Base-by-base conservation (phyloP, 345 rosid genomes). In the Brassica cretica region DNA sequence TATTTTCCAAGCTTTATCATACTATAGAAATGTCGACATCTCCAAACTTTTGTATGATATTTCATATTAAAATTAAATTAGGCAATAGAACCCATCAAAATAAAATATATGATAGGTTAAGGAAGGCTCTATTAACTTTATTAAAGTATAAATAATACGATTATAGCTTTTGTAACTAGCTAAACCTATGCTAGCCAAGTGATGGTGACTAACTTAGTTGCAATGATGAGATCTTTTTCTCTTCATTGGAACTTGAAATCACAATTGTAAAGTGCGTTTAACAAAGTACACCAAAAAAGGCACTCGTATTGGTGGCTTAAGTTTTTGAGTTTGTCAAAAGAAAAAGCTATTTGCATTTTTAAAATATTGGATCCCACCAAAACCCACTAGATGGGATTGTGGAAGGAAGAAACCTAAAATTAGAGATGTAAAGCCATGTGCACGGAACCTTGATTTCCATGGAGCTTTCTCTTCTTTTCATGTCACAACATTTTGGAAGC, bases 401-500 rank as follows among this genome's bases (percentile, higher is more conserved):
- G 56, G 76, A 65, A 73, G 59, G 67, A 72, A 76, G 71, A 79
- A 82, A 79, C 80, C 79, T 82, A 65, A 81, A 83, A 81, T 78
- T 75, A 79, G 81, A 76, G 79, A 76, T 79, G 76, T 80, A 81
- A 77, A 33, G 80, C 86, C 91, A 88, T 86, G 91, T 90, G 95
- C 87, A 77, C 75, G 84, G 74, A 84, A 80, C 89, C 86, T 80
- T 83, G 90, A 87, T 78, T 80, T 86, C 85, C 89, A 82, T 81
- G 78, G 78, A 80, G 80, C 24, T 66, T 78, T 80, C 91, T 80
- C 91, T 82, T 78, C 89, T 88, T 90, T 88, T 88, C 75, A 87
- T 83, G 87, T 77, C 85, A 80, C 71, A 64, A 19, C 68, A 78
- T 78, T 77, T 87, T 84, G 86, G 83, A 84, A 81, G 83, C 71